A percentile compares a stretch with the other conserved stretches of the same genome.
phyloP scores from a whole-genome alignment of 2,329 filamentous ascomycete species.

The Sporothrix brasiliensis region DNA sequence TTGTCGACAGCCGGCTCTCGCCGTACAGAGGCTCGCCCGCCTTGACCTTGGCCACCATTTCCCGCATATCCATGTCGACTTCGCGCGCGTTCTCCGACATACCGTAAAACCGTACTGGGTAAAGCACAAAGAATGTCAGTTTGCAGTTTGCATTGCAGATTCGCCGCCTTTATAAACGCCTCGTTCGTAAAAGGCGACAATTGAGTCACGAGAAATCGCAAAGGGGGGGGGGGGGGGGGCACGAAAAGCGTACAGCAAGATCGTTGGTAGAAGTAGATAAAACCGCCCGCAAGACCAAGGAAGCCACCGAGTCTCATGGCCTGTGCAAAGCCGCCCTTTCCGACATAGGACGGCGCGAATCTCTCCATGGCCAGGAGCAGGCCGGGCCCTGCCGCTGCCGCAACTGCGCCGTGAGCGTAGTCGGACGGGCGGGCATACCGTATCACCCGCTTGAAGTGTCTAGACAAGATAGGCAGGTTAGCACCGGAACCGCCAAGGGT shows the following conservation, averaged over 20 bases:
- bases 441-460: slow-evolving; percentile 88
- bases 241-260: slow-evolving; percentile 70
- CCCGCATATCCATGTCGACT: slow-evolving; percentile 92
- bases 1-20: slow-evolving; percentile 72
- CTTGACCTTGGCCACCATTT: slow-evolving; percentile 98
- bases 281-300: slow-evolving; percentile 74
- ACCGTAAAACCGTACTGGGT: slow-evolving; percentile 88
- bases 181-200: background rate
- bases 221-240: background rate
- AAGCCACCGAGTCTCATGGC: slow-evolving; percentile 78
- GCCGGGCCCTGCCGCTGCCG: slow-evolving; percentile 72
- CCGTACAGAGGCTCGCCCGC: slow-evolving; percentile 88
- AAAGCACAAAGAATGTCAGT: slow-evolving; percentile 17
- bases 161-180: background rate
- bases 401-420: slow-evolving; percentile 70
- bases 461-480: slow-evolving; percentile 47
- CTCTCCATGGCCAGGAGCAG: slow-evolving; percentile 79
- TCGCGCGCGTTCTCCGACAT: slow-evolving; percentile 90
- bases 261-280: slow-evolving; percentile 82
- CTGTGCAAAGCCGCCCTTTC: slow-evolving; percentile 77
- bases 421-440: slow-evolving; percentile 84
- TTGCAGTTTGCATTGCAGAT: background rate
- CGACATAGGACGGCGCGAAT: slow-evolving; percentile 81
- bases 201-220: background rate
- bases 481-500: background rate